These are phyloP conservation scores for Dendrobium huoshanense DNA, from an alignment of 106 monocot genomes.

Conservation along the genomic window DNA sequence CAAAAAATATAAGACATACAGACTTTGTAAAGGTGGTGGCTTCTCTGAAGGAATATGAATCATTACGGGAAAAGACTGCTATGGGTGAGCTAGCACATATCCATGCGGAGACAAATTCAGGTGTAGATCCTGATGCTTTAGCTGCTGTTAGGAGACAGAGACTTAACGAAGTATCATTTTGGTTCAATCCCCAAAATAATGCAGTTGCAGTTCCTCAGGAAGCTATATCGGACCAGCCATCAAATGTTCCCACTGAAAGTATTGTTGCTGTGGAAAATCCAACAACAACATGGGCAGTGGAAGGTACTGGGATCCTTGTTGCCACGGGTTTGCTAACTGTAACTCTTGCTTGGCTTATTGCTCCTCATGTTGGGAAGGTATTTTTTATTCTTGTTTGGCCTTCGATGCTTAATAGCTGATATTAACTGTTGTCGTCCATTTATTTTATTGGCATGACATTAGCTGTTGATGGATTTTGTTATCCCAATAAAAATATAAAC, in stretches of 20 bases:
- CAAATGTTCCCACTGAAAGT: slow-evolving; percentile 29
- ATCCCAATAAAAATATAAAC: not conserved
- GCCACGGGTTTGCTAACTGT: slow-evolving; percentile 65
- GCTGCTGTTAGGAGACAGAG: slow-evolving; percentile 84
- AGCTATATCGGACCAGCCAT: slow-evolving; percentile 26
- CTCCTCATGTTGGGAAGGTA: slow-evolving; percentile 93
- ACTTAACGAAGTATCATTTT: slow-evolving; percentile 81
- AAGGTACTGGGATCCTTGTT: slow-evolving; percentile 63
- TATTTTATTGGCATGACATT: not conserved
- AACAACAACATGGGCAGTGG: slow-evolving; percentile 49
- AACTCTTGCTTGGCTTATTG: slow-evolving; percentile 73
- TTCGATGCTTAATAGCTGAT: not conserved
- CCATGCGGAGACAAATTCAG: slow-evolving; percentile 23
- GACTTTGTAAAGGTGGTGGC: slow-evolving; percentile 73
- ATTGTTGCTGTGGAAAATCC: slow-evolving; percentile 26
- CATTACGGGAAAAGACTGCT: slow-evolving; percentile 53
- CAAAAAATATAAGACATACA: slow-evolving; percentile 46
- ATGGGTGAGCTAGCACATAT: slow-evolving; percentile 38
- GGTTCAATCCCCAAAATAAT: slow-evolving; percentile 78
- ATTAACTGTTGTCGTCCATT: not conserved
- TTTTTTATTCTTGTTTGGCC: not conserved
- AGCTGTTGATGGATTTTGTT: not conserved
- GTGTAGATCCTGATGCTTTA: slow-evolving; percentile 75
- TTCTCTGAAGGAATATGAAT: slow-evolving; percentile 77
- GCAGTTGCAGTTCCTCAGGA: slow-evolving; percentile 32